These are phyloP conservation scores for Earliella scabrosa DNA, from an alignment of 1,284 basidiomycete genomes.

Conservation along the genomic window DNA sequence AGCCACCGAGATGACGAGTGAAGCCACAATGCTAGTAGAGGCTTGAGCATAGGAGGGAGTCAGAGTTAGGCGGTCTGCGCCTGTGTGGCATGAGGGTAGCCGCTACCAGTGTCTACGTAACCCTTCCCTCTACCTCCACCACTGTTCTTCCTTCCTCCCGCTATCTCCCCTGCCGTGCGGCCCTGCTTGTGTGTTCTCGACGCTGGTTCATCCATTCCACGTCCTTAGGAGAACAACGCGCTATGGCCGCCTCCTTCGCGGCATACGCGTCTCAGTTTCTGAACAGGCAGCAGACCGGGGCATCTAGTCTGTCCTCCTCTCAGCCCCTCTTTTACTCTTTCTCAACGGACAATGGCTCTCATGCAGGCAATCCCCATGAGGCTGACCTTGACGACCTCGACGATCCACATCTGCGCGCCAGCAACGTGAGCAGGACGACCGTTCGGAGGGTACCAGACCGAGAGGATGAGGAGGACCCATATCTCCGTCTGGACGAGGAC, in stretches of 20 bases:
- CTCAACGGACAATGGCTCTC: constrained; percentile 72
- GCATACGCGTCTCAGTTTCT: constrained; percentile 72
- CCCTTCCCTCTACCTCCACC: constrained; percentile 22
- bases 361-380: constrained; percentile 49
- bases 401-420: constrained; percentile 69
- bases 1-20: neutral
- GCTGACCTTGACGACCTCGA: constrained; percentile 69
- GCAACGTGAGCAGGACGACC: constrained; percentile 37
- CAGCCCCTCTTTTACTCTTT: constrained; percentile 85
- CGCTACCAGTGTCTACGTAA: constrained; percentile 24
- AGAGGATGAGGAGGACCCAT: constrained; percentile 72
- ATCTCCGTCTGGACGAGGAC: constrained; percentile 69
- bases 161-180: constrained; percentile 4
- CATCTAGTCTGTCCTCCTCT: constrained; percentile 55
- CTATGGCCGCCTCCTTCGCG: constrained; percentile 64
- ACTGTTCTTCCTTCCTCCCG: neutral
- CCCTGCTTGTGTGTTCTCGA: constrained; percentile 2
- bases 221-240: constrained; percentile 3
- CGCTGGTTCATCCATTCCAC: constrained; percentile 9
- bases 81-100: constrained; percentile 19
- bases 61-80: constrained; percentile 24
- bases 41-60: constrained; percentile 16
- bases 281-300: constrained; percentile 50
- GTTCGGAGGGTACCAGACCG: constrained; percentile 33
- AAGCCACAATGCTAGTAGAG: neutral